Evolutionary conservation across 345 rosid species (phyloP).

Genomic region (Eutrema heterophyllum): DNA sequence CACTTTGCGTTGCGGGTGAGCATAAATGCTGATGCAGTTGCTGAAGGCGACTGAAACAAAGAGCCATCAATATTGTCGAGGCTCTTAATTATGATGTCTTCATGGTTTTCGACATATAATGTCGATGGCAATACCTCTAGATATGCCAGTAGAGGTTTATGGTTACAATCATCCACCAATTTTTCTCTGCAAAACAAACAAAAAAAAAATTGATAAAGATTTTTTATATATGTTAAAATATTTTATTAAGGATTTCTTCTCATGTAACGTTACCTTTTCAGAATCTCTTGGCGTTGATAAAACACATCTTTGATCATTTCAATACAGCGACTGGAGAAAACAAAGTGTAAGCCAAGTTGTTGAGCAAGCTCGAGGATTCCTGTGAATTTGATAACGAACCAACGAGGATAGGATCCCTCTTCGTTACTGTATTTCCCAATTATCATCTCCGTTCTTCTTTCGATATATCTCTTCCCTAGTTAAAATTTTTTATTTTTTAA

Average conservation of each 20-base stretch:
- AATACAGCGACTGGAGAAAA: constrained; percentile 15
- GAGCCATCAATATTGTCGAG: constrained; percentile 44
- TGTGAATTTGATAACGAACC: constrained; percentile 52
- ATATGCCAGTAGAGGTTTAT: constrained; percentile 40
- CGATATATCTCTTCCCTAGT: constrained; percentile 41
- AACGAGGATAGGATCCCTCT: constrained; percentile 37
- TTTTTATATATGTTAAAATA: background rate
- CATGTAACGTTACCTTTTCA: constrained; percentile 32
- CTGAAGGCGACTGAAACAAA: constrained; percentile 59
- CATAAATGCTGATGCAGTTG: constrained; percentile 61
- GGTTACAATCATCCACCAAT: constrained; percentile 22
- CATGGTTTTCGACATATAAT: constrained; percentile 1
- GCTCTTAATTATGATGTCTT: constrained; percentile 15
- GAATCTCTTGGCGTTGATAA: constrained; percentile 32
- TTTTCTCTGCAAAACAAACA: constrained; percentile 32
- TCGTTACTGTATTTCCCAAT: constrained; percentile 15
- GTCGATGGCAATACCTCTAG: constrained; percentile 42
- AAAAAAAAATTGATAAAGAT: background rate
- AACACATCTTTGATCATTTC: constrained; percentile 19
- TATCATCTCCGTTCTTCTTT: constrained; percentile 33
- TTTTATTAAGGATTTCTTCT: background rate
- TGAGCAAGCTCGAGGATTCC: constrained; percentile 50
- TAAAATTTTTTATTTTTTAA: background rate
- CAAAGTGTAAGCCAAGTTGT: constrained; percentile 33
- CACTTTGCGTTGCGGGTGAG: constrained; percentile 42